Conservation (phyloP, 2,329 filamentous ascomycete genomes). For the Ilyonectria mors-panacis region DNA sequence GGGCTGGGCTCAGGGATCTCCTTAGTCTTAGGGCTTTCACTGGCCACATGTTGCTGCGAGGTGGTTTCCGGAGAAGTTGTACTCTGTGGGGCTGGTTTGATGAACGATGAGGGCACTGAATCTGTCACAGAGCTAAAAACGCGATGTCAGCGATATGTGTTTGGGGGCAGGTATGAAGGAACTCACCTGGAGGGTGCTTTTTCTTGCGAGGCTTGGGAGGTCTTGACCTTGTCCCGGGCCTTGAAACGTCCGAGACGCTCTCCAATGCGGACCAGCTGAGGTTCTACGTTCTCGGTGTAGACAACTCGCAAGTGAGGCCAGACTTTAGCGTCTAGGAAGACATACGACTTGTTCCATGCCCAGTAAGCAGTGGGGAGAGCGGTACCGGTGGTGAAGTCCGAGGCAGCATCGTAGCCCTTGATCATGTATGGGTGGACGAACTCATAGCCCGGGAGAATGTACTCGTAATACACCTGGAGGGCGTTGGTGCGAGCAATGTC, state of each 20-base stretch:
- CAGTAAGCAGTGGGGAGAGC: slow-evolving; percentile 81
- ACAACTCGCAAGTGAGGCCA: slow-evolving; percentile 86
- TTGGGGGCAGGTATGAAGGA: background rate
- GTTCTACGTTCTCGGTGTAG: slow-evolving; percentile 94
- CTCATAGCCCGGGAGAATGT: slow-evolving; percentile 82
- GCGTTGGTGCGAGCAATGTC: slow-evolving; percentile 74
- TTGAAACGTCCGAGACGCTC: slow-evolving; percentile 87
- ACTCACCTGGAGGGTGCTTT: slow-evolving; percentile 36
- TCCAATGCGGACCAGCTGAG: slow-evolving; percentile 92
- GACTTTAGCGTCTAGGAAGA: slow-evolving; percentile 81
- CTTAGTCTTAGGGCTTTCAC: slow-evolving; percentile 30
- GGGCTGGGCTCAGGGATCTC: slow-evolving; percentile 11
- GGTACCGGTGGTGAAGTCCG: slow-evolving; percentile 77
- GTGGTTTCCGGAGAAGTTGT: slow-evolving; percentile 52
- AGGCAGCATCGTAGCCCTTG: slow-evolving; percentile 76
- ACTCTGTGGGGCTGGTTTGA: slow-evolving; percentile 53
- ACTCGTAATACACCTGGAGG: slow-evolving; percentile 78
- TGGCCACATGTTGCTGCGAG: slow-evolving; percentile 36
- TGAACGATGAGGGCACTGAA: slow-evolving; percentile 52
- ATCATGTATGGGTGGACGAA: slow-evolving; percentile 81
- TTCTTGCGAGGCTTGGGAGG: slow-evolving; percentile 48
- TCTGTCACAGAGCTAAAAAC: slow-evolving; percentile 39
- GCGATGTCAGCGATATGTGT: slow-evolving; percentile 17
- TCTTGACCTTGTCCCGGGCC: slow-evolving; percentile 55
- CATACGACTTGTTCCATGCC: slow-evolving; percentile 77